Conservation (phyloP, 805 yeast species). For the Candida peoriensis region DNA sequence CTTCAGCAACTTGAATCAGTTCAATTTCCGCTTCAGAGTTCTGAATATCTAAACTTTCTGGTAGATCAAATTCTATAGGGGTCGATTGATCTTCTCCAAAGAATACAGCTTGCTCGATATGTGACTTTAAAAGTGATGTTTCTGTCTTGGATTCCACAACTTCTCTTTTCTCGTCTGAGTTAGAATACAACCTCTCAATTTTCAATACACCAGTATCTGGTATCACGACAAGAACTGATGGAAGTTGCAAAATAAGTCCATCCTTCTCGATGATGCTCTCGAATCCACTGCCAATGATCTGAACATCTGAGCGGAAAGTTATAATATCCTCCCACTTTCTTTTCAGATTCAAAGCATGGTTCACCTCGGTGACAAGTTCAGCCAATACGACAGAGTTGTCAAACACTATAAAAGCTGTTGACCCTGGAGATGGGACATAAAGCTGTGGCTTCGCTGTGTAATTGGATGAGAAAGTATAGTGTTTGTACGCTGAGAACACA, state of each 20-base stretch:
- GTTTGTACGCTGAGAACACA: conserved; percentile 59
- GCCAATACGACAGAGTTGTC: conserved; percentile 59
- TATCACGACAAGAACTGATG: conserved; percentile 46
- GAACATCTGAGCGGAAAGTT: conserved; percentile 45
- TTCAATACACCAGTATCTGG: conserved; percentile 57
- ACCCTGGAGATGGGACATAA: conserved; percentile 51
- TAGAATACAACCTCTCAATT: conserved; percentile 40
- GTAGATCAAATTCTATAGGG: conserved; percentile 45
- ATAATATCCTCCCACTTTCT: conserved; percentile 81
- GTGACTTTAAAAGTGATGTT: conserved; percentile 53
- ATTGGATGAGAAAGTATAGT: conserved; percentile 42
- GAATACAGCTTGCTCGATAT: conserved; percentile 80
- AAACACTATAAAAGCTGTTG: conserved; percentile 56
- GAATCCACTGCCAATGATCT: conserved; percentile 55
- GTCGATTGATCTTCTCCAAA: conserved; percentile 39
- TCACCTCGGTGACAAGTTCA: conserved; percentile 43
- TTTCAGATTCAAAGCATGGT: conserved; percentile 28
- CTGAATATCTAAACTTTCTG: conserved; percentile 40
- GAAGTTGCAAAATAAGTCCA: conserved; percentile 26
- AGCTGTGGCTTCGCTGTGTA: conserved; percentile 39
- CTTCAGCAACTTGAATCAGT: conserved; percentile 44
- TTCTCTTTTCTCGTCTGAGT: conserved; percentile 17
- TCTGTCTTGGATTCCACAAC: conserved; percentile 18
- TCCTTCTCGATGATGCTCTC: conserved; percentile 32
- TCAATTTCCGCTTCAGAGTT: conserved; percentile 44